Conservation (phyloP, 2,329 filamentous ascomycete genomes). For the Colletotrichum sp. region DNA sequence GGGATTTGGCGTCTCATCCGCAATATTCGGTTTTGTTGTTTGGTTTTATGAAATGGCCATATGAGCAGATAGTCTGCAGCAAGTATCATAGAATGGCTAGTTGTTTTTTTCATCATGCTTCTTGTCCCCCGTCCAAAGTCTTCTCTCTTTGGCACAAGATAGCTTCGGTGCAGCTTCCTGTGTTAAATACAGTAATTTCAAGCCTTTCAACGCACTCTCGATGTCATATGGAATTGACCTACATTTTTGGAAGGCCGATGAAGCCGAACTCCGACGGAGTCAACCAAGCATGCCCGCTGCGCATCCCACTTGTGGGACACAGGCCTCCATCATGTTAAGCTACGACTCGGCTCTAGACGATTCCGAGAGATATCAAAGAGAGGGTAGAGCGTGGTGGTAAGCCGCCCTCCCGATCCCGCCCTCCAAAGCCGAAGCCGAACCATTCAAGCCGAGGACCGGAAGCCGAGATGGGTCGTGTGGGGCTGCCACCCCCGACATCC, state of each 20-base stretch:
- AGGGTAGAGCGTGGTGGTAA: background rate
- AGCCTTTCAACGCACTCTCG: background rate
- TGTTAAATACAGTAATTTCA: fast-evolving
- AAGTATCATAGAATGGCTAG: background rate
- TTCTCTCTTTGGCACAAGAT: background rate
- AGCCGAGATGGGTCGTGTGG: background rate
- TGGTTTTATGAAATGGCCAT: background rate
- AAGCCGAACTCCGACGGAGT: background rate
- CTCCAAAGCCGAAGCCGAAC: background rate
- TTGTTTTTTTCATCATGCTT: background rate
- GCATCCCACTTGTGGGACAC: background rate
- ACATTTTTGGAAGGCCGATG: too few relatives aligned
- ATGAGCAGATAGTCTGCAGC: background rate
- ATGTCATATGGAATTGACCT: too few relatives aligned
- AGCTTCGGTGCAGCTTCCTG: fast-evolving
- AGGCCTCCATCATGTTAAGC: fast-evolving
- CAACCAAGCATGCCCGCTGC: background rate
- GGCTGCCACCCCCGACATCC: background rate
- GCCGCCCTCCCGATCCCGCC: background rate
- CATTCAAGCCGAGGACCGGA: background rate
- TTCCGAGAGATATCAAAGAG: background rate
- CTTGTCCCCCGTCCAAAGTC: background rate
- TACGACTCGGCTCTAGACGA: background rate
- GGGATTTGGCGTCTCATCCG: background rate
- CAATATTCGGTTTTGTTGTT: background rate